A percentile compares a stretch with the other conserved stretches of the same genome.
These are phyloP conservation scores for Hericium rajendrae DNA, from an alignment of 768 basidiomycete species.

Conservation along the genomic window DNA sequence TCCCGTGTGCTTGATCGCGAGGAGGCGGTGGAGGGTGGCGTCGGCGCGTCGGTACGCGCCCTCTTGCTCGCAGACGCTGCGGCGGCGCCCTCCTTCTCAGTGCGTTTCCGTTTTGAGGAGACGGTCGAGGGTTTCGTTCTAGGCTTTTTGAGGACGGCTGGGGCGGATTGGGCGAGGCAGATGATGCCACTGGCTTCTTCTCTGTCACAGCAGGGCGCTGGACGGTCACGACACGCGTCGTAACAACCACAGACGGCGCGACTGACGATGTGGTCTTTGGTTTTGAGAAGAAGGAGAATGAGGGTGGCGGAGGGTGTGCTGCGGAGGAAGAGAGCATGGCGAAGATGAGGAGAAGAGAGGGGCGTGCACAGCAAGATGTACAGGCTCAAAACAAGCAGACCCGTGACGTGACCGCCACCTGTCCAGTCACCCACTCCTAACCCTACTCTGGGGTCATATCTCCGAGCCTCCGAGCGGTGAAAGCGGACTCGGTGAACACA, in stretches of 20 bases:
- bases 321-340: conserved; percentile 10
- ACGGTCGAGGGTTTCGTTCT: background rate
- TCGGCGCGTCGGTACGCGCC: conserved; percentile 7
- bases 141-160: background rate
- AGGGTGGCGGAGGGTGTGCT: background rate
- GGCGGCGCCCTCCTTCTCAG: background rate
- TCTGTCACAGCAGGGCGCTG: conserved; percentile 2
- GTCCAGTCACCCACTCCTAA: too few species aligned
- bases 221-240: conserved; percentile 21
- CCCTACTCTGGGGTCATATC: too few species aligned
- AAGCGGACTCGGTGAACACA: too few species aligned
- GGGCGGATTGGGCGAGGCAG: conserved; percentile 1
- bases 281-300: conserved; percentile 25
- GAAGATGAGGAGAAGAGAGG: background rate
- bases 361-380: background rate
- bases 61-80: background rate
- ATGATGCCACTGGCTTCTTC: background rate
- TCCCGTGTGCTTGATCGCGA: conserved; percentile 13
- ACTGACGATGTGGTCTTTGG: conserved; percentile 15
- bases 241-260: conserved; percentile 14
- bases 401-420: background rate
- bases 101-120: background rate
- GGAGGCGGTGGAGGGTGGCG: conserved; percentile 14
- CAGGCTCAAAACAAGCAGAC: background rate
- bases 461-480: too few species aligned